These are phyloP conservation scores for Ensete ventricosum DNA, from an alignment of 176 grass and related monocot genomes.

Conservation along the genomic window DNA sequence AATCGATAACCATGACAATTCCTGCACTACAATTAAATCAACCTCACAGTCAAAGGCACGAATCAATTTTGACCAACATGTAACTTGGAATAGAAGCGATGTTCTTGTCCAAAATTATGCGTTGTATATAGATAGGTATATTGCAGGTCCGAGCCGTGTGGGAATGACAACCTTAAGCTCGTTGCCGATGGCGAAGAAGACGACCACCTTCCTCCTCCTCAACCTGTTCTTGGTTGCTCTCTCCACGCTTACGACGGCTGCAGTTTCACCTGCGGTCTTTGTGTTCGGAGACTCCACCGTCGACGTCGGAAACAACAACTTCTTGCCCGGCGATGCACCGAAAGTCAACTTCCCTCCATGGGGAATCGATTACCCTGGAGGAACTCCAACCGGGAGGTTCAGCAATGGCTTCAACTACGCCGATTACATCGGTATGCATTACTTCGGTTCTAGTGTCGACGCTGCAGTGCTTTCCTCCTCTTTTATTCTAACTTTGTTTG, in stretches of 20 bases:
- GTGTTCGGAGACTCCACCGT: conserved; percentile 33
- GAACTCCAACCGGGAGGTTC: conserved; percentile 24
- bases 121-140: too few species aligned
- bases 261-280: conserved; percentile 12
- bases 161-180: too few species aligned
- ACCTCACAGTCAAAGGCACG: too few species aligned
- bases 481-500: background rate
- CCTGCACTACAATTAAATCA: too few species aligned
- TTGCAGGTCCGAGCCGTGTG: too few species aligned
- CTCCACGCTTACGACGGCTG: background rate
- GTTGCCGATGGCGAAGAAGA: too few species aligned
- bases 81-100: too few species aligned
- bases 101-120: too few species aligned
- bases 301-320: conserved; percentile 41
- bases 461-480: background rate
- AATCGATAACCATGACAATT: too few species aligned
- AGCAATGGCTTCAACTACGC: conserved; percentile 27
- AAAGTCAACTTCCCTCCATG: conserved; percentile 25
- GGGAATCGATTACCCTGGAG: conserved; percentile 20
- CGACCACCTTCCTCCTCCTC: background rate
- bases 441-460: too few species aligned
- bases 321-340: background rate
- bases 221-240: background rate
- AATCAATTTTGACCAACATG: too few species aligned
- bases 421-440: conserved; percentile 28